Base-by-base conservation (phyloP, 495 filamentous ascomycete genomes). In the Bombardia bombarda region DNA sequence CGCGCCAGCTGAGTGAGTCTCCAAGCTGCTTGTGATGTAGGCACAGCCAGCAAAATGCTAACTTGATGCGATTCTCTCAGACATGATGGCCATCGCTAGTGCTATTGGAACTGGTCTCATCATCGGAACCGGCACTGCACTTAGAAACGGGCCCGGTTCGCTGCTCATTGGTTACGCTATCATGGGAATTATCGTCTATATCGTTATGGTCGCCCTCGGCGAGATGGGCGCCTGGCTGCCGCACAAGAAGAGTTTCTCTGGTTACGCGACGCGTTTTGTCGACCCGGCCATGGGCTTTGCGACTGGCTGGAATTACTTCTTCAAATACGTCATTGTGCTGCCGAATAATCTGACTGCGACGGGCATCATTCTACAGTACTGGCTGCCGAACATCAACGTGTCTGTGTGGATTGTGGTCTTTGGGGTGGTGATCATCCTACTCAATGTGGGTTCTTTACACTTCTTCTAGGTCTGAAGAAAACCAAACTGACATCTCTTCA, bases 261-360 rank as follows among this genome's bases (percentile, higher is more conserved):
- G 84, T 25, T 89, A 88, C 44, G 85, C 86, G 22, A 68, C 85
- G 35, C 80, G 85, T 37, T 82, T 86, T 52, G 78, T 87, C 49
- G 83, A 88, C 46, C 83, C 84, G 8, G 83, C 82, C 52, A 70
- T 90, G 57, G 87, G 87, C 3, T 63, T 61, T 36, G 58, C 60
- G 16, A 63, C 60, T 0, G 60, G 58, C 8, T 63, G 60, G 60
- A 62, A 63, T 38, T 73, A 71, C 46, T 73, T 70, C 59, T 58
- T 72, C 46, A 73, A 73, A 57, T 87, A 86, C 58, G 79, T 85
- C 49, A 82, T 92, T 41, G 69, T 84, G 32, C 82, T 84, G 9
- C 83, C 85, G 3, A 88, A 87, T 50, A 84, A 92, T 49, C 63
- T 89, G 30, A 89, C 83, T 12, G 85, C 86, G 18, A 77, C 80